Base-by-base conservation (phyloP, 208 protist species). In the Wallacemonas sp. region DNA sequence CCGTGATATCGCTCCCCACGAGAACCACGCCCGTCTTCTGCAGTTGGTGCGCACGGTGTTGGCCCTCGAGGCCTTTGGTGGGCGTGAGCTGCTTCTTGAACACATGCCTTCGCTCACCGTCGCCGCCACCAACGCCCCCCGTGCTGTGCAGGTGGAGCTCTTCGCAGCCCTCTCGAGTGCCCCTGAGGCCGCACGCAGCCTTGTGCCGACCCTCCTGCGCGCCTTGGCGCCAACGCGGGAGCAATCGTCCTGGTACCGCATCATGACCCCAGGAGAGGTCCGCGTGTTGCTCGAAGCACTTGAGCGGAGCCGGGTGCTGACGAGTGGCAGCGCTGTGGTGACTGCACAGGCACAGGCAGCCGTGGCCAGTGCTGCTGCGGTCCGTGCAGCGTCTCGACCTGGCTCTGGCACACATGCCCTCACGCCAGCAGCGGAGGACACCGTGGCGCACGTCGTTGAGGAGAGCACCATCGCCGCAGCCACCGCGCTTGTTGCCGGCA, bases 51-150 rank as follows among this genome's bases (percentile, higher is more conserved):
- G 76, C 14, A 79, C 75, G 14, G 66, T 94, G 66, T 60, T 87
- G 15, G 70, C 79, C 4, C 69, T 94, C n/a, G 64, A 66, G 1
- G 22, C 66, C 15, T 80, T 91, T 54, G 88, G 85, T 9, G 88
- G 88, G 2, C 72, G 68, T 27, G 71, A 70, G 11, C 60, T 88
- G 30, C 68, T 91, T 5, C 67, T 78, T 6, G 69, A 87, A 62
- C 77, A 95, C 72, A 78, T 95, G 68, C 71, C 86, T 17, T 75
- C 76, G 19, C 66, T 95, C 45, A 72, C 84, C 15, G 66, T 89
- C 5, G 82, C 73, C 0, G 78, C 82, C 6, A 65, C 81, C 44
- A 82, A 85, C 55, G 74, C 79, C 21, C 78, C 80, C n/a, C 68
- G 79, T 17, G 66, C 72, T 5, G 66, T 77, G 22, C 85, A 88